These are phyloP conservation scores for Ganoderma resinaceum DNA, from an alignment of 1,284 basidiomycete species.

Conservation along the genomic window DNA sequence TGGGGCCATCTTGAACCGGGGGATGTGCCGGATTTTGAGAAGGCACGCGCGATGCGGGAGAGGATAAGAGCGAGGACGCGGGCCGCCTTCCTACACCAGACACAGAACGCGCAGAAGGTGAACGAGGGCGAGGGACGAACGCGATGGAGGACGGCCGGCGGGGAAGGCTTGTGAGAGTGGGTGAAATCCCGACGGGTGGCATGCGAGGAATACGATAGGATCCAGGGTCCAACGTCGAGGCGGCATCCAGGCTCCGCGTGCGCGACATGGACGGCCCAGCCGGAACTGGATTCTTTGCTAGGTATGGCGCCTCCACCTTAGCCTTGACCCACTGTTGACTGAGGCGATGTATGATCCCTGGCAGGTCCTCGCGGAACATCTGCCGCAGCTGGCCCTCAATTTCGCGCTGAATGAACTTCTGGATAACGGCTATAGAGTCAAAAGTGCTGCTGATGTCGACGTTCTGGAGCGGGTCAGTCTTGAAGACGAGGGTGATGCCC, in stretches of 20 bases:
- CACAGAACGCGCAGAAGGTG: constrained; percentile 34
- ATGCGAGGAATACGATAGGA: constrained; percentile 33
- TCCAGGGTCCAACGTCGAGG: constrained; percentile 40
- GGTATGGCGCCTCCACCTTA: constrained; percentile 83
- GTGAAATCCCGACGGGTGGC: constrained; percentile 32
- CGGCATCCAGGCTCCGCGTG: constrained; percentile 41
- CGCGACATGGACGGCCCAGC: constrained; percentile 41
- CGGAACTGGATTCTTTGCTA: constrained; percentile 54
- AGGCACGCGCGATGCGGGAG: constrained; percentile 32
- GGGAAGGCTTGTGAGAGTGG: constrained; percentile 32
- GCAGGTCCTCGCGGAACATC: constrained; percentile 98
- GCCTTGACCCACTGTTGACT: constrained; percentile 95
- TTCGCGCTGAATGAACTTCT: constrained; percentile 95
- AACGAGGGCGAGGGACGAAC: constrained; percentile 32
- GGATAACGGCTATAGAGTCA: constrained; percentile 97
- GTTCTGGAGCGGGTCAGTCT: constrained; percentile 98
- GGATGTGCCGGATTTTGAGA: constrained; percentile 25
- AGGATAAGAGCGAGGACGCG: constrained; percentile 26
- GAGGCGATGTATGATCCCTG: constrained; percentile 95
- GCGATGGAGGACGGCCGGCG: constrained; percentile 31
- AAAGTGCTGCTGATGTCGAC: constrained; percentile 98
- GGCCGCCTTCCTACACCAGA: constrained; percentile 35
- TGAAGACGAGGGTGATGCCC: constrained; percentile 99
- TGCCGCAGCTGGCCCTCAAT: constrained; percentile 97
- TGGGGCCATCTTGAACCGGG: constrained; percentile 46